Evolutionary conservation across 441 rosid species (phyloP), one percentile per base, ranked within the genome.

Genomic region (Populus tomentosa): DNA sequence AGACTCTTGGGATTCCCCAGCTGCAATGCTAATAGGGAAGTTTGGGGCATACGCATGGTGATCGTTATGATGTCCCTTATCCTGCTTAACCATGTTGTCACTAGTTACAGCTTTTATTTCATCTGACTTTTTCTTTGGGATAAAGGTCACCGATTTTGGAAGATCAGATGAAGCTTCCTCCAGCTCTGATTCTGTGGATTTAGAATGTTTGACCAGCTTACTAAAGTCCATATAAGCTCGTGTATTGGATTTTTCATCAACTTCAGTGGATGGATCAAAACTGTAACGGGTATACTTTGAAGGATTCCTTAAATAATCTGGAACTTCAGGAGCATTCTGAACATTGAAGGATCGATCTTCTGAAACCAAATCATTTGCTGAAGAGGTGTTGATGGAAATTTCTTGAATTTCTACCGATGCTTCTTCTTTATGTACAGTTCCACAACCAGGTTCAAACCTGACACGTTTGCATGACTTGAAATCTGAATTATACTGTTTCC

Each of bases 251-350:
- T 81, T 89, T 76, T 93, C 98, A 80, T 91, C 91, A 18, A 92
- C 77, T 32, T 88, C 96, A 59, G 78, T 73, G 1, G 80, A 76
- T 36, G 88, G 85, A 77, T 85, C 91, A 42, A 90, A 90, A 63
- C 93, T 88, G 69, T 95, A 91, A 23, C 78, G 79, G 10, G 94
- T 90, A 79, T 93, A 95, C 40, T 87, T 91, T 23, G 94, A 79
- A 61, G 97, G 98, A 80, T 95, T 93, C 35, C 76, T 84, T 68
- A 92, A 62, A 82, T 92, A 90, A 87, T 90, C 95, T 7, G 95
- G 98, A 79, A 89, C 72, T 40, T 82, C 82, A 38, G 78, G 81
- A 20, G 81, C 78, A 76, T 76, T 69, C 62, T 81, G 84, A 36
- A 38, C 3, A 4, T 75, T 30, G 28, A 81, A 79, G 38, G 77